phyloP scores from a whole-genome alignment of 441 rosid species.

The Theobroma grandiflorum region DNA sequence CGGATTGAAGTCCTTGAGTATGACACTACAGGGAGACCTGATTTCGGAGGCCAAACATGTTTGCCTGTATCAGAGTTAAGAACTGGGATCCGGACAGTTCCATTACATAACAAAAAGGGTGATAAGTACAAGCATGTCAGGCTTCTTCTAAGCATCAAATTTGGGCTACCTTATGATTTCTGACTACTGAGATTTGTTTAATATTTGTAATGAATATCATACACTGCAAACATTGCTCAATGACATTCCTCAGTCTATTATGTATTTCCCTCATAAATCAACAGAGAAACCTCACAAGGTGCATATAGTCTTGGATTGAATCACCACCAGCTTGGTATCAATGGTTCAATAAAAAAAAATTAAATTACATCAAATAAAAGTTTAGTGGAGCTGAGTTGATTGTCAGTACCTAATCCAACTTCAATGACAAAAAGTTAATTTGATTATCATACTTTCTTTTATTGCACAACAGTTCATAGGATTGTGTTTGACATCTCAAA shows the following conservation, averaged over 20 bases:
- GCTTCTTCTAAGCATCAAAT: conserved; percentile 67
- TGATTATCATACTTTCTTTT: too few relatives aligned
- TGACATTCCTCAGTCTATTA: not conserved
- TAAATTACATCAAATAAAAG: too few relatives aligned
- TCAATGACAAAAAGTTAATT: too few relatives aligned
- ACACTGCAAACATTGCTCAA: not conserved
- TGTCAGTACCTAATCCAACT: too few relatives aligned
- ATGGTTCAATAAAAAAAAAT: too few relatives aligned
- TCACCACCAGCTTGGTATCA: not conserved
- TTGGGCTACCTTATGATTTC: conserved; percentile 35
- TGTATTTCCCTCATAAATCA: not conserved
- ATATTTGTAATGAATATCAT: not conserved
- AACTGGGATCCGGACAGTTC: conserved; percentile 72
- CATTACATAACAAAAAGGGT: conserved; percentile 57
- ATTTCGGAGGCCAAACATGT: conserved; percentile 87
- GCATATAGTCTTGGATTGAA: not conserved
- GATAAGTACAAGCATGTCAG: conserved; percentile 46
- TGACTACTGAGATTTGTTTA: not conserved
- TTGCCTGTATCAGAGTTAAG: conserved; percentile 71
- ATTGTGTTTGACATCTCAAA: too few relatives aligned
- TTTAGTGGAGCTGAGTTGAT: too few relatives aligned
- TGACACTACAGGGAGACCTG: conserved; percentile 53
- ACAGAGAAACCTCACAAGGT: not conserved
- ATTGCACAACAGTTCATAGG: too few relatives aligned
- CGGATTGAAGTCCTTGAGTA: conserved; percentile 62